Percentiles rank a stretch among this genome's conserved stretches.
phyloP scores from a whole-genome alignment of 192 early-diverging fungal genomes.

The Backusella liffmaniae region DNA sequence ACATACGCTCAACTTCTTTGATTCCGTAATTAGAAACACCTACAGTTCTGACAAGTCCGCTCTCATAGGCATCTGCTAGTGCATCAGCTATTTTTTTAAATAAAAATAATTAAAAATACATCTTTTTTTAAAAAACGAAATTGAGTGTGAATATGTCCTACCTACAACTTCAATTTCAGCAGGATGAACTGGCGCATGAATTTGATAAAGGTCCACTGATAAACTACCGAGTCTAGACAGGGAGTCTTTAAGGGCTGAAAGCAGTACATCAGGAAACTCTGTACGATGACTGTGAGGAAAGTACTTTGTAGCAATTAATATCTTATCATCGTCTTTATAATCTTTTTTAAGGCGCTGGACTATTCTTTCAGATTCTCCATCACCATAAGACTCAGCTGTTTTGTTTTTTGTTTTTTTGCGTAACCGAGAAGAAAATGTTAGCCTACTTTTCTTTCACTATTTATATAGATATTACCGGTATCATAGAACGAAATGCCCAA shows the following conservation, averaged over 20 bases:
- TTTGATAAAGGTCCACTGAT: constrained; percentile 48
- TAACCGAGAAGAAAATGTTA: neutral
- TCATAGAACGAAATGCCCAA: constrained; percentile 48
- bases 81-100: constrained; percentile 34
- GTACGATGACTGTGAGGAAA: constrained; percentile 39
- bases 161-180: constrained; percentile 47
- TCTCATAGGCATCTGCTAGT: constrained; percentile 43
- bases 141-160: constrained; percentile 10
- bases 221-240: constrained; percentile 45
- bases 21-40: constrained; percentile 53
- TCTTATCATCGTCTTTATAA: constrained; percentile 25
- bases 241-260: constrained; percentile 44
- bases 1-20: constrained; percentile 39
- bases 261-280: constrained; percentile 39
- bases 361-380: constrained; percentile 47
- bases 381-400: constrained; percentile 45
- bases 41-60: constrained; percentile 46
- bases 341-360: constrained; percentile 33
- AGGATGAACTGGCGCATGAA: constrained; percentile 49
- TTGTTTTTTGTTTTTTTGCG: neutral
- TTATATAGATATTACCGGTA: constrained; percentile 20
- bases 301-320: constrained; percentile 51
- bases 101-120: neutral
- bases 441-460: neutral
- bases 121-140: neutral